Base-by-base conservation (phyloP, 352 stramenopile genomes). In the Globisporangium polare region DNA sequence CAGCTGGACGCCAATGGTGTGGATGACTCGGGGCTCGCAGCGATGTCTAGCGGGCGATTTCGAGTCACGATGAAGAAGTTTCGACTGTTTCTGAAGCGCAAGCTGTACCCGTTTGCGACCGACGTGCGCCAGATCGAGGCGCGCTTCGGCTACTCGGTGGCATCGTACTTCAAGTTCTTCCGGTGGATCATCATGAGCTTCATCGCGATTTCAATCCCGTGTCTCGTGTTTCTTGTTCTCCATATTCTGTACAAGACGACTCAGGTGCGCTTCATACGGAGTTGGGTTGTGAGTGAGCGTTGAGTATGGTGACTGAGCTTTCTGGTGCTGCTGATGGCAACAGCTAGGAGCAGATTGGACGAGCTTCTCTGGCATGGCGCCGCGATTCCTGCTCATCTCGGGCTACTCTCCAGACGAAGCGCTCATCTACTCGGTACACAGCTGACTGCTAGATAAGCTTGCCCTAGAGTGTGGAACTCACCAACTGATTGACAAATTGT, bases 111-210 rank as follows among this genome's bases (percentile, higher is more conserved):
- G 17, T 85, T 93, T 45, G 72, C 69, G 3, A 78, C 61, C 12
- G 86, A 93, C 43, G 73, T 94, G 46, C 71, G 77, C 9, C 81
- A 88, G 61, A 88, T 93, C 43, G 82, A 94, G 43, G 83, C 83
- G n/a, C 83, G 83, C 3, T 94, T 92, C 47, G 86, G 86, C 13
- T 85, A 72, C 26, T 90, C 81, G 2, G 86, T 94, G 18, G 81
- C 82, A 17, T 84, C 86, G 17, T 94, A 94, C 51, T 94, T 93
- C 50, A 68, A 74, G 1, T 93, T 94, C 63, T 88, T 86, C 27
- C 68, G 73, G 4, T 94, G 83, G 83, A 85, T 94, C 55, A 86
- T 92, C 53, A 73, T 81, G 62, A 89, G 79, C 46, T 90, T 88
- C 58, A 75, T 85, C 15, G 58, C 74, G 1, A 71, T 91, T n/a